These are phyloP conservation scores for Phialophora macrospora DNA, from an alignment of 2,329 filamentous ascomycete species.

Conservation along the genomic window DNA sequence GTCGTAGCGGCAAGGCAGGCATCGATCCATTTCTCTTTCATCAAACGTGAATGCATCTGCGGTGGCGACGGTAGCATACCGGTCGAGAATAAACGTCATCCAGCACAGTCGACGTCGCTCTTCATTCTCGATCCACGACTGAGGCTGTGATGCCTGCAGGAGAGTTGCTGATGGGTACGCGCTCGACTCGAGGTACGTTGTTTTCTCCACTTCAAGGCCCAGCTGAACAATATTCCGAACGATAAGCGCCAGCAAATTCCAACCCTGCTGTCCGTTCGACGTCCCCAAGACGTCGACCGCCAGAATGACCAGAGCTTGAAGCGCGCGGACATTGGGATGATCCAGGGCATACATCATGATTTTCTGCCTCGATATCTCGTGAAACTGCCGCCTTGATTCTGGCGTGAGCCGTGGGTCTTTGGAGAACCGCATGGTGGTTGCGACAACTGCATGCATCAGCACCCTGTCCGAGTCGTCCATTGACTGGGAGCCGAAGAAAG, in stretches of 20 bases:
- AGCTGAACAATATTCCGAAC: constrained; percentile 86
- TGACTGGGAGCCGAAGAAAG: constrained; percentile 67
- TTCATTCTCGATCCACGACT: constrained; percentile 88
- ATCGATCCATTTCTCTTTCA: constrained; percentile 86
- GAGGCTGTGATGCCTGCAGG: constrained; percentile 76
- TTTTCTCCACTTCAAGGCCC: constrained; percentile 80
- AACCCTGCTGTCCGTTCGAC: constrained; percentile 86
- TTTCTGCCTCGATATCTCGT: constrained; percentile 80
- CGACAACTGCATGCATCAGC: constrained; percentile 84
- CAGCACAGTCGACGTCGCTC: constrained; percentile 83
- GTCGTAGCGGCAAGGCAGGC: constrained; percentile 83
- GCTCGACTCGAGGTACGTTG: constrained; percentile 77
- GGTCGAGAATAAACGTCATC: constrained; percentile 90
- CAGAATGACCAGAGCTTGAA: constrained; percentile 86
- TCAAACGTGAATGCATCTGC: constrained; percentile 90
- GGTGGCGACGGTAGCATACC: constrained; percentile 87
- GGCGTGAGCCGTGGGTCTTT: constrained; percentile 75
- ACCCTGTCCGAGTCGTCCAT: constrained; percentile 73
- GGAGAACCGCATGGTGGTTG: constrained; percentile 83
- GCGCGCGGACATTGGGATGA: constrained; percentile 82
- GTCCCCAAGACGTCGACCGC: constrained; percentile 83
- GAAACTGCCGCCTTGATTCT: constrained; percentile 73
- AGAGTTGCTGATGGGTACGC: constrained; percentile 83
- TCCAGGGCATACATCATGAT: constrained; percentile 87
- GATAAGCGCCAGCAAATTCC: constrained; percentile 89